These are phyloP conservation scores for Colletotrichum cereale DNA, from an alignment of 2,329 filamentous ascomycete species.

Conservation along the genomic window DNA sequence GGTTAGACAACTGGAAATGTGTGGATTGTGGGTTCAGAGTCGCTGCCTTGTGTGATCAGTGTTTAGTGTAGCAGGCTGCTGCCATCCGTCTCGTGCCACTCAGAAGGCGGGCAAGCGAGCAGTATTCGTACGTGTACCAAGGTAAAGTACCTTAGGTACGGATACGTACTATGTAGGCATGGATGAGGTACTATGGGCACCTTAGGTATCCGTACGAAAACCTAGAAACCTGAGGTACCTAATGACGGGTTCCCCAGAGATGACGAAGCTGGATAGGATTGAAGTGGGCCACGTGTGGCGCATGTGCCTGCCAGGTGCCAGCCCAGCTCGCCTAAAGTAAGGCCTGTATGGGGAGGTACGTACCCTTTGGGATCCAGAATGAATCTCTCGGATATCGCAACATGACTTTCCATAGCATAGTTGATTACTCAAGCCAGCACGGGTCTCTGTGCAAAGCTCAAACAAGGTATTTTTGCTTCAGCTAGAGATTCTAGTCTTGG, in stretches of 20 bases:
- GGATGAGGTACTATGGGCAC: too few relatives aligned
- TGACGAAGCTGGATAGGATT: conserved; percentile 25
- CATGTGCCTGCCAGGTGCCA: conserved; percentile 18
- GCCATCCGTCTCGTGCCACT: conserved; percentile 22
- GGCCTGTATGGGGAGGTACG: background rate
- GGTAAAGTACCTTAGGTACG: too few relatives aligned
- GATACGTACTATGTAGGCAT: too few relatives aligned
- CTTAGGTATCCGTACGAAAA: background rate
- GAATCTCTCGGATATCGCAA: background rate
- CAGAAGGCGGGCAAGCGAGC: too few relatives aligned
- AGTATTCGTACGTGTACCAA: too few relatives aligned
- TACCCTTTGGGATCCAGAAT: background rate
- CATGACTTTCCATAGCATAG: background rate
- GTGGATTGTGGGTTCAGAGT: background rate
- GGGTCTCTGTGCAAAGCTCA: background rate
- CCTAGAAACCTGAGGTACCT: background rate
- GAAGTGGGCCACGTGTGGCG: conserved; percentile 12
- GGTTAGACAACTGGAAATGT: conserved; percentile 4
- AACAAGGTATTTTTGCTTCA: background rate
- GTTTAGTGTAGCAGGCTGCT: conserved; percentile 14
- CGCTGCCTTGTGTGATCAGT: conserved; percentile 15
- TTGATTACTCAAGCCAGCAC: background rate
- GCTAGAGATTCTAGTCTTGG: background rate
- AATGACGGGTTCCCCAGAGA: conserved; percentile 30
- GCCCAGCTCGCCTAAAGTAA: background rate